Evolutionary conservation across 139 green algal genomes (phyloP), one percentile per base, ranked within the genome.

Genomic region (Trebouxia sp.): DNA sequence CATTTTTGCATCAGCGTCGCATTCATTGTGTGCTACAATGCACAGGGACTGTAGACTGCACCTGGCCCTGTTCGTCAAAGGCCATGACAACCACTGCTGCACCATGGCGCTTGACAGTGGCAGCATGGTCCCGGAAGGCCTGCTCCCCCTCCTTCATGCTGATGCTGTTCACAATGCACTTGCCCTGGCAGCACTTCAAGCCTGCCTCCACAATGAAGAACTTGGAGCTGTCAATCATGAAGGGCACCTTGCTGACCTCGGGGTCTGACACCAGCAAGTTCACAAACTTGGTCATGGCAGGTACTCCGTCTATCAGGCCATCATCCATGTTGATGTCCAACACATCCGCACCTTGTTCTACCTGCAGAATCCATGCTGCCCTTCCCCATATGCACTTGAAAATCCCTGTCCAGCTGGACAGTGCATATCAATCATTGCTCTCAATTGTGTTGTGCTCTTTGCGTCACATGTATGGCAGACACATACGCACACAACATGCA

Each of bases 251-350:
- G 81, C 88, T 91, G 83, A 95, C 92, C 88, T 99, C 96, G 12
- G 96, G 96, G 81, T 99, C 96, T 0, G 92, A 95, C 65, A 98
- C 95, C 67, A 97, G 84, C 86, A 98, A 90, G 91, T 99, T 99
- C 37, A 99, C 94, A 75, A 97, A 99, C 67, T 92, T 92, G 15
- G 92, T 97, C 96, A 99, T 99, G 65, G 96, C 96, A 0, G 88
- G 76, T 41, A 98, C 92, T 55, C 93, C 96, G 10, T 98, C 96
- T 53, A 99, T 97, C 81, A 99, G 85, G 11, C 96, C 96, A 58
- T 99, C 96, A 75, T 99, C 96, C 92, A 98, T 97, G 88, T 99
- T 99, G 90, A 99, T 97, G 90, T 99, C 96, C 80, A 99, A 90
- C 75, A 99, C 86, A 78, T 99, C 77, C 0, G 96, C 95, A 15